Evolutionary conservation across 495 filamentous ascomycete species (phyloP).

Genomic region (Saxophila tyrrhenica): DNA sequence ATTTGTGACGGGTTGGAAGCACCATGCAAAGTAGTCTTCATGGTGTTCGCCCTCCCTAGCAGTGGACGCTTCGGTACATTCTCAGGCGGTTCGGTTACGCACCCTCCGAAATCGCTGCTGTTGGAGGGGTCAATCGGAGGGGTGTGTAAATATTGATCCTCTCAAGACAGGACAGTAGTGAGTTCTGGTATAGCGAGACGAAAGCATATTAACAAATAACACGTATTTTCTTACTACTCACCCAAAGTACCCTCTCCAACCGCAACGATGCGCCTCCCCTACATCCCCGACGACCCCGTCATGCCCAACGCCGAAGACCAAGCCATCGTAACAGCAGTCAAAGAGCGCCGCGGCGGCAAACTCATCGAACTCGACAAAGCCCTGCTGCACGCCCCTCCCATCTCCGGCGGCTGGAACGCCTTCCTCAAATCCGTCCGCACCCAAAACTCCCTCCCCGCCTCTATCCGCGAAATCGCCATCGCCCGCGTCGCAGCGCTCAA

Average conservation of each 20-base stretch:
- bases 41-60: too few species aligned
- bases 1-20: too few species aligned
- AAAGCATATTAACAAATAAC: too few species aligned
- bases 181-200: too few species aligned
- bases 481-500: constrained; percentile 65
- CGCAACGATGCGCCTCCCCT: constrained; percentile 20
- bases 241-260: background rate
- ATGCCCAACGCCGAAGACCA: constrained; percentile 12
- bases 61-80: too few species aligned
- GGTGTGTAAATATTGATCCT: background rate
- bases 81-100: too few species aligned
- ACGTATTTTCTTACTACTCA: too few species aligned
- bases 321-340: constrained; percentile 49
- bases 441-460: constrained; percentile 44
- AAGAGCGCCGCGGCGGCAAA: constrained; percentile 50
- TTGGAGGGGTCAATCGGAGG: background rate
- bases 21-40: too few species aligned
- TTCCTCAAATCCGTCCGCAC: constrained; percentile 68
- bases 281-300: constrained; percentile 16
- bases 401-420: constrained; percentile 68
- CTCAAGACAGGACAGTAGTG: too few species aligned
- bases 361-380: constrained; percentile 62
- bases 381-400: constrained; percentile 58
- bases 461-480: constrained; percentile 60
- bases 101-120: background rate